These are phyloP conservation scores for Nakataea oryzae DNA, from an alignment of 2,329 filamentous ascomycete species.

Conservation along the genomic window DNA sequence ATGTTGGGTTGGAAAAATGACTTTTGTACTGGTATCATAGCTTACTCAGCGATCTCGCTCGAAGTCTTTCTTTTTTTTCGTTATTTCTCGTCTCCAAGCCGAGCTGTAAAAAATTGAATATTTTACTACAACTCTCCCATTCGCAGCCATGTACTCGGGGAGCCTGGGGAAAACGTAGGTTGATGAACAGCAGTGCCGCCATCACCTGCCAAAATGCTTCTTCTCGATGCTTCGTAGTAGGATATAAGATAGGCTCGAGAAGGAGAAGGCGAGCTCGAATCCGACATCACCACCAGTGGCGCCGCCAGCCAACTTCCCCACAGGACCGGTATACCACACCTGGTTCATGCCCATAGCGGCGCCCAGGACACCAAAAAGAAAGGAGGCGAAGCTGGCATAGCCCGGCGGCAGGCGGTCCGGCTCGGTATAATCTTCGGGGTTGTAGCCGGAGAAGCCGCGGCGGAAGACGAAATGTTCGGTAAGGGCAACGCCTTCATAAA, in stretches of 20 bases:
- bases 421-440: slow-evolving; percentile 34
- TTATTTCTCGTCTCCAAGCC: too few species aligned
- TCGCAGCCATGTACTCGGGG: too few species aligned
- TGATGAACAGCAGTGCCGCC: too few species aligned
- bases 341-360: slow-evolving; percentile 51
- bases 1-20: background rate
- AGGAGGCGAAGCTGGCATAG: slow-evolving; percentile 18
- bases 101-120: too few species aligned
- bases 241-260: slow-evolving; percentile 34
- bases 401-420: slow-evolving; percentile 27
- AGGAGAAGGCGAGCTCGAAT: slow-evolving; percentile 48
- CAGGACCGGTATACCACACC: slow-evolving; percentile 51
- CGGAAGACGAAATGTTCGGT: slow-evolving; percentile 30
- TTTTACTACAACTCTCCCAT: too few species aligned
- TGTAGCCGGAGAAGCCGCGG: slow-evolving; percentile 27
- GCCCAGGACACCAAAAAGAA: slow-evolving; percentile 23
- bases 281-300: slow-evolving; percentile 39
- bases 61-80: background rate
- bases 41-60: background rate
- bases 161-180: too few species aligned
- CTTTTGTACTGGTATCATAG: background rate
- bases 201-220: slow-evolving; percentile 7
- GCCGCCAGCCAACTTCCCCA: slow-evolving; percentile 43
- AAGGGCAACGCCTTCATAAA: slow-evolving; percentile 31
- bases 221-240: slow-evolving; percentile 34